Evolutionary conservation across 2,329 filamentous ascomycete species (phyloP), one percentile per base, ranked within the genome.

Genomic region (Arthroderma sp.): DNA sequence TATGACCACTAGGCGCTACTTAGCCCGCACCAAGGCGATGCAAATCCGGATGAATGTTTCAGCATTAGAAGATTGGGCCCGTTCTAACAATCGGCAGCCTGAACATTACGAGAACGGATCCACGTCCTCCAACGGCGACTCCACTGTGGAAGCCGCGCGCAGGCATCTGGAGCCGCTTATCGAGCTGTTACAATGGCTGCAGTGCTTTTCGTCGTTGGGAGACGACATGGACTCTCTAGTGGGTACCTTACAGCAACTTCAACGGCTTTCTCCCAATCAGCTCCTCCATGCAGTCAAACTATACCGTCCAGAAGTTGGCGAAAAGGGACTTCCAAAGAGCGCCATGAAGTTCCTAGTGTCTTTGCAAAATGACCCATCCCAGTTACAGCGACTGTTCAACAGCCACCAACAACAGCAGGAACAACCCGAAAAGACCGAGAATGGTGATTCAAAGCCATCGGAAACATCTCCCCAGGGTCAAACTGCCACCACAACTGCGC

Each of bases 31-130:
- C 11, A 98, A 98, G 64, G 91, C 91, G 3, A 98, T 98, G 91
- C 91, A 98, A 62, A 96, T 98, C 55, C 85, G 91, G 53, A 96
- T 98, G 88, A 98, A 98, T 60, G 80, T 98, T 5, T 96, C 91
- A 0, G 82, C 81, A 5, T 70, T 98, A 15, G 91, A 98, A 63
- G 91, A 98, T 58, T 98, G 91, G 91, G 89, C 91, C 1, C 77
- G 89, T 29, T 75, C 78, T 10, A 98, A 98, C 65, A 96, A 94
- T 60, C 78, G 91, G 29, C 82, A 93, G 54, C 87, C 91, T 1
- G 91, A 96, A 59, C 89, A 96, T 64, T 96, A 86, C 61, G 89
- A 98, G 62, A 83, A 87, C 54, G 89, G 89, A 11, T 88, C 89
- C 43, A 88, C 86, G 64, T 83, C 75, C 11, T 80, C 84, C 5